Percentiles rank a stretch among this genome's conserved stretches.
These are phyloP conservation scores for Hemerocallis citrina DNA, from an alignment of 106 monocot genomes.

Conservation along the genomic window DNA sequence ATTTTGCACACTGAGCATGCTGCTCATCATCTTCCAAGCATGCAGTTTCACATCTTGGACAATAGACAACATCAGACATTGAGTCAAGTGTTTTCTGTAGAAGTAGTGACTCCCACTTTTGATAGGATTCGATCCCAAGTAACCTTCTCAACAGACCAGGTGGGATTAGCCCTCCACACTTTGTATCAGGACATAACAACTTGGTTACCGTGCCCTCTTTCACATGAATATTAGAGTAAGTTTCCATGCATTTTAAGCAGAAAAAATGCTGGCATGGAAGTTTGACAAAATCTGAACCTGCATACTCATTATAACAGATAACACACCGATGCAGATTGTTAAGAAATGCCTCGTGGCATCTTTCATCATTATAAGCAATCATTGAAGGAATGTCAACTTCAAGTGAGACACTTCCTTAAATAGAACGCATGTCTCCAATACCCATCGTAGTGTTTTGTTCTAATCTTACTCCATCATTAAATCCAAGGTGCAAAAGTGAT, in stretches of 20 bases:
- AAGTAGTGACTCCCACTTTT: conserved; percentile 71
- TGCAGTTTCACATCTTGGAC: conserved; percentile 88
- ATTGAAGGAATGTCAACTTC: conserved; percentile 54
- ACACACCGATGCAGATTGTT: conserved; percentile 43
- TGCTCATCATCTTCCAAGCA: conserved; percentile 86
- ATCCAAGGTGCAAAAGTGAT: conserved; percentile 54
- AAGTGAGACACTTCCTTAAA: conserved; percentile 23
- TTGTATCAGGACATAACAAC: conserved; percentile 64
- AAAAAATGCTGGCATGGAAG: conserved; percentile 86
- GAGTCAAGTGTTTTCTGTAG: conserved; percentile 73
- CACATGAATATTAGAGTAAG: conserved; percentile 75
- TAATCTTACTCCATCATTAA: conserved; percentile 34
- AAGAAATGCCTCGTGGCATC: conserved; percentile 54
- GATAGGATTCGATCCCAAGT: conserved; percentile 50
- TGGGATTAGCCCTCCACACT: conserved; percentile 56
- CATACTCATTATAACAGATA: conserved; percentile 56
- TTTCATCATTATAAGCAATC: conserved; percentile 63
- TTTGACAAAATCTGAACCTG: conserved; percentile 42
- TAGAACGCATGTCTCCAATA: conserved; percentile 36
- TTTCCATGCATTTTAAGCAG: conserved; percentile 86
- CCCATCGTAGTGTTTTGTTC: not conserved
- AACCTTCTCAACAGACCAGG: conserved; percentile 60
- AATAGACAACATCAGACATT: conserved; percentile 81
- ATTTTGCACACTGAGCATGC: conserved; percentile 83
- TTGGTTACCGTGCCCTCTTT: conserved; percentile 84